Conservation (phyloP, 352 stramenopile species). For the Pythium volutum region DNA sequence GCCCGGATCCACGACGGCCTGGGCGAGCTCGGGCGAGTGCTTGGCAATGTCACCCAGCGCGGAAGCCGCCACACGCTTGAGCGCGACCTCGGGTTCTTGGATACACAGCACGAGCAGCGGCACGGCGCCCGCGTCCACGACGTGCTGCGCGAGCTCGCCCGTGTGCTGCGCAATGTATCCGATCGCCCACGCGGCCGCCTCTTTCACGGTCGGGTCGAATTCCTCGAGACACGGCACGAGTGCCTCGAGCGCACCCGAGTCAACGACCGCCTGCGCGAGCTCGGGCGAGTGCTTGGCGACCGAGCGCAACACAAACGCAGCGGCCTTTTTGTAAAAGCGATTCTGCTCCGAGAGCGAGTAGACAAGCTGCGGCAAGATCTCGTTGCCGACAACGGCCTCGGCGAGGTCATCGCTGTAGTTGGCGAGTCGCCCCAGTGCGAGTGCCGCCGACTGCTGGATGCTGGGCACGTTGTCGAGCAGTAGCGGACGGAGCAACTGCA, state of each 20-base stretch:
- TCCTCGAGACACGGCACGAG: constrained; percentile 94
- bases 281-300: constrained; percentile 95
- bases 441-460: constrained; percentile 93
- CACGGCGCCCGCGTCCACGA: constrained; percentile 92
- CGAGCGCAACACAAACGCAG: constrained; percentile 91
- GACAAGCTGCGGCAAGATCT: constrained; percentile 96
- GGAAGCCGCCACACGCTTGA: constrained; percentile 93
- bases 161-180: constrained; percentile 95
- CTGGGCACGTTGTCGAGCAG: constrained; percentile 94
- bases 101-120: constrained; percentile 94
- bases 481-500: constrained; percentile 92
- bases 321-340: constrained; percentile 95
- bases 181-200: constrained; percentile 93
- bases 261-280: constrained; percentile 92
- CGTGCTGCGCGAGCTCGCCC: constrained; percentile 89
- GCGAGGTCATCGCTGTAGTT: constrained; percentile 96
- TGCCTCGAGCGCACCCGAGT: constrained; percentile 90
- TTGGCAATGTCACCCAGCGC: constrained; percentile 94
- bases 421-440: constrained; percentile 91
- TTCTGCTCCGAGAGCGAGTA: constrained; percentile 95
- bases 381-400: constrained; percentile 93
- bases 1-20: constrained; percentile 91
- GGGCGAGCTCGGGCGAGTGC: constrained; percentile 93
- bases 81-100: constrained; percentile 93
- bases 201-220: constrained; percentile 95